Percentiles rank a stretch among this genome's conserved stretches.
phyloP scores from a whole-genome alignment of 2,329 filamentous ascomycete species.

The Sporothrix euskadiensis region DNA sequence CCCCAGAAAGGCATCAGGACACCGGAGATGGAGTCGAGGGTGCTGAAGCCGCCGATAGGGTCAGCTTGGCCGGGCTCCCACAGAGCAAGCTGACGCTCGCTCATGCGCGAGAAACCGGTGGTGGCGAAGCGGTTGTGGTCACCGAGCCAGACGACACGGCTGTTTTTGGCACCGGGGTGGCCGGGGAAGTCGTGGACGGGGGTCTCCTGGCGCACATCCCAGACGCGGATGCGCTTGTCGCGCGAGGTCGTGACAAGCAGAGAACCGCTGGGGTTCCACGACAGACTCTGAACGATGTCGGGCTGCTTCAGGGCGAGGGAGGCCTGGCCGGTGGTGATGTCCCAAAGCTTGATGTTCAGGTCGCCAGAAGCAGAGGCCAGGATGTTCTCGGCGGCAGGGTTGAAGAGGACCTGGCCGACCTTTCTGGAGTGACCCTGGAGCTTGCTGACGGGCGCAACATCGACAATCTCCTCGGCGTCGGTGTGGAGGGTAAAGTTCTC shows the following conservation, averaged over 20 bases:
- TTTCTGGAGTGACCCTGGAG: slow-evolving; percentile 87
- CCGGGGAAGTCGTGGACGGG: slow-evolving; percentile 81
- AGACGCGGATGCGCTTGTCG: slow-evolving; percentile 97
- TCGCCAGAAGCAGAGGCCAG: slow-evolving; percentile 94
- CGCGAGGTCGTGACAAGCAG: slow-evolving; percentile 89
- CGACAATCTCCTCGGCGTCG: slow-evolving; percentile 79
- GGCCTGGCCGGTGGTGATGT: slow-evolving; percentile 75
- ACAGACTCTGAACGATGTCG: slow-evolving; percentile 92
- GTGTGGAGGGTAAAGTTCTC: slow-evolving; percentile 80
- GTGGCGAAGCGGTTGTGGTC: slow-evolving; percentile 95
- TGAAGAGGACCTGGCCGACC: slow-evolving; percentile 96
- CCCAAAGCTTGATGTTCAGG: slow-evolving; percentile 94
- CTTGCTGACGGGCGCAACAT: slow-evolving; percentile 79
- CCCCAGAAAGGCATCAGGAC: slow-evolving; percentile 99
- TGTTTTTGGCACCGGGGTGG: slow-evolving; percentile 95
- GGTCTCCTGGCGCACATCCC: slow-evolving; percentile 93
- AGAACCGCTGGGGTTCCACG: slow-evolving; percentile 88
- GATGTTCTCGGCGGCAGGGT: slow-evolving; percentile 92
- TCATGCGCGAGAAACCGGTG: slow-evolving; percentile 97
- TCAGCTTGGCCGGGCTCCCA: slow-evolving; percentile 89
- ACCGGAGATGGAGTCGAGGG: slow-evolving; percentile 92
- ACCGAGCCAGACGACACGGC: slow-evolving; percentile 93
- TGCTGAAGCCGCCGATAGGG: slow-evolving; percentile 86
- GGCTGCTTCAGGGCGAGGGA: slow-evolving; percentile 77
- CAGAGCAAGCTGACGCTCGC: slow-evolving; percentile 89